Evolutionary conservation across 768 basidiomycete species (phyloP).

Genomic region (Clathrus columnatus): DNA sequence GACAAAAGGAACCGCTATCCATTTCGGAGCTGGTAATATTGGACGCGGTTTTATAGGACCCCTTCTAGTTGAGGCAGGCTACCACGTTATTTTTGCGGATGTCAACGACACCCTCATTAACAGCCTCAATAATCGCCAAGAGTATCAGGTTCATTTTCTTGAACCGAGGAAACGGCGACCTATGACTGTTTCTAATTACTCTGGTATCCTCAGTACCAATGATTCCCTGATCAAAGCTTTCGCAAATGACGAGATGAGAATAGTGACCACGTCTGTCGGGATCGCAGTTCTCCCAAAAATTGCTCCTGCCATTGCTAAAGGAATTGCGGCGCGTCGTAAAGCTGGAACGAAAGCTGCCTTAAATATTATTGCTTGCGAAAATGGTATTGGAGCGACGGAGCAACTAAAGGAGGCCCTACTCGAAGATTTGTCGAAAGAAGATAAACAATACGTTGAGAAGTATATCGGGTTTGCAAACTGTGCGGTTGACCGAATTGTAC

Average conservation of each 20-base stretch:
- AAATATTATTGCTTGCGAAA: slow-evolving; percentile 35
- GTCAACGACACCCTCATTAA: slow-evolving; percentile 25
- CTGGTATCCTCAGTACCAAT: slow-evolving; percentile 16
- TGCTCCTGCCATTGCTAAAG: slow-evolving; percentile 26
- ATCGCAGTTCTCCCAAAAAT: slow-evolving; percentile 26
- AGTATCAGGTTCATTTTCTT: slow-evolving; percentile 28
- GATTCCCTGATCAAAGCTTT: slow-evolving; percentile 15
- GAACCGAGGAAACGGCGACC: slow-evolving; percentile 10
- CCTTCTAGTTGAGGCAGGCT: slow-evolving; percentile 27
- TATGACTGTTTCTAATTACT: slow-evolving; percentile 10
- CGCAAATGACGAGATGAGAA: slow-evolving; percentile 17
- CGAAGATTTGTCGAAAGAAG: slow-evolving; percentile 22
- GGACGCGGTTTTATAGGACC: slow-evolving; percentile 33
- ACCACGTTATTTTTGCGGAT: slow-evolving; percentile 30
- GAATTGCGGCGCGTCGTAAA: slow-evolving; percentile 22
- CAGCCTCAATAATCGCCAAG: slow-evolving; percentile 22
- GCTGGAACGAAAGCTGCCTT: slow-evolving; percentile 17
- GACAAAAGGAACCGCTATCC: slow-evolving; percentile 18
- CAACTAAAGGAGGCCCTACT: slow-evolving; percentile 23
- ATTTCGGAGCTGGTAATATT: slow-evolving; percentile 33
- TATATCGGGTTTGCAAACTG: slow-evolving; percentile 34
- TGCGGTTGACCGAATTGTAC: slow-evolving; percentile 33
- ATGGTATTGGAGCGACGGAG: slow-evolving; percentile 29
- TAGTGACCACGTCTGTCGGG: slow-evolving; percentile 33
- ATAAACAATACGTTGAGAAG: slow-evolving; percentile 20